Evolutionary conservation across 2,329 filamentous ascomycete species (phyloP), one percentile per base, ranked within the genome.

Genomic region (Fusarium napiforme): DNA sequence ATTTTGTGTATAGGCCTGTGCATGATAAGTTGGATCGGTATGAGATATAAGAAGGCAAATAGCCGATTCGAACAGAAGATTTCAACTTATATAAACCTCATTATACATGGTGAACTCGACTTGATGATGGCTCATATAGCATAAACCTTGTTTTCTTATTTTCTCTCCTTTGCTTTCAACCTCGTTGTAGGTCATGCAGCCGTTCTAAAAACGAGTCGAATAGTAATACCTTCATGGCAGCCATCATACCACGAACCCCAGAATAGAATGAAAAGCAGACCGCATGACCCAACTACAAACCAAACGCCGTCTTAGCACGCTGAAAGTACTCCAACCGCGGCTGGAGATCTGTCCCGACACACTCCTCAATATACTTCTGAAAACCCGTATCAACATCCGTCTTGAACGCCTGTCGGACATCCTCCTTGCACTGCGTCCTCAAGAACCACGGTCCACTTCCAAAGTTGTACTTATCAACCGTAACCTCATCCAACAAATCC

Each of bases 401-500:
- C n/a, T 76, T 69, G 43, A 89, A 81, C 32, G 70, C 75, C 1
- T 74, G 30, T 18, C 79, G 75, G 46, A 85, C 81, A 6, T 71
- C 70, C 2, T 67, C 14, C 7, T 70, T 46, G 77, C 87, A 89
- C 78, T 88, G 78, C 4, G 79, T 86, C 2, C 77, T 77, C 30
- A 87, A 75, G 79, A 85, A 89, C 88, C 88, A 90, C 5, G 86
- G 76, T 11, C 83, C 87, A 46, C 82, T 84, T 65, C 81, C 87
- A 79, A 89, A 90, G 81, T 88, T 88, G 81, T 85, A 84, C 77
- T 87, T 74, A 78, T 90, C 87, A 19, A 77, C 76, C 6, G 78
- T 82, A 46, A 90, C 82, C 26, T 88, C 80, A 26, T 78, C 81
- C 52, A 88, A 81, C 18, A 89, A 72, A 23, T 79, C 72, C 75